Evolutionary conservation across 2,329 filamentous ascomycete genomes (phyloP).

Genomic region (Claviceps sp.): DNA sequence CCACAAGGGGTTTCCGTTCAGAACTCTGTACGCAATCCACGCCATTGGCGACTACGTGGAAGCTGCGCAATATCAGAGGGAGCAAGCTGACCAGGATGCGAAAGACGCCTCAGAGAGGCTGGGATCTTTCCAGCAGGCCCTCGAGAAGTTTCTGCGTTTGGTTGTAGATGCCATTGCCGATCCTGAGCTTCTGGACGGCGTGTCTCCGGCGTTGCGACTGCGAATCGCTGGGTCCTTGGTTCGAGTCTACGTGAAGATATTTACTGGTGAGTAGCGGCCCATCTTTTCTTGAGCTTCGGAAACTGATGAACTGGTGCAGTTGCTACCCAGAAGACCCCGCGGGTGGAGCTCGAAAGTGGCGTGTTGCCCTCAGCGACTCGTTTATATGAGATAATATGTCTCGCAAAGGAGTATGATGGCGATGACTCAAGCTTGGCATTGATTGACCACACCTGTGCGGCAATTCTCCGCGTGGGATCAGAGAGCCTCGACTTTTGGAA

Average conservation of each 20-base stretch:
- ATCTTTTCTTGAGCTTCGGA: background rate
- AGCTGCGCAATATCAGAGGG: slow-evolving; percentile 19
- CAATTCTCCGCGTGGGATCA: slow-evolving; percentile 17
- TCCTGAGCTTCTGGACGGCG: slow-evolving; percentile 33
- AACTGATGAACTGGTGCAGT: background rate
- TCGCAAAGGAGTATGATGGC: slow-evolving; percentile 9
- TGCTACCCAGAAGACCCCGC: background rate
- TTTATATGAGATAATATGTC: slow-evolving; percentile 14
- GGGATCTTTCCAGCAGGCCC: slow-evolving; percentile 9
- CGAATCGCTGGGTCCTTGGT: slow-evolving; percentile 16
- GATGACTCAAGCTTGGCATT: slow-evolving; percentile 15
- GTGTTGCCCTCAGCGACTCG: slow-evolving; percentile 5
- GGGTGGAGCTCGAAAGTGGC: slow-evolving; percentile 3
- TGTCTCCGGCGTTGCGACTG: slow-evolving; percentile 12
- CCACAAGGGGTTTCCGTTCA: slow-evolving; percentile 54
- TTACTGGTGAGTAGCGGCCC: slow-evolving; percentile 11
- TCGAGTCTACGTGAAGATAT: slow-evolving; percentile 15
- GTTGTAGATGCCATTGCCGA: slow-evolving; percentile 49
- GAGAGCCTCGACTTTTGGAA: slow-evolving; percentile 17
- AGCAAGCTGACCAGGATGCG: slow-evolving; percentile 14
- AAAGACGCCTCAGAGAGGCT: background rate
- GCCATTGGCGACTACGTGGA: slow-evolving; percentile 50
- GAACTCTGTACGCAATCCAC: slow-evolving; percentile 58
- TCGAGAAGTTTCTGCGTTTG: slow-evolving; percentile 34
- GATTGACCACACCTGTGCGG: slow-evolving; percentile 14